Conservation (phyloP, 73 alveolate genomes). For the Effrenium voratum region DNA sequence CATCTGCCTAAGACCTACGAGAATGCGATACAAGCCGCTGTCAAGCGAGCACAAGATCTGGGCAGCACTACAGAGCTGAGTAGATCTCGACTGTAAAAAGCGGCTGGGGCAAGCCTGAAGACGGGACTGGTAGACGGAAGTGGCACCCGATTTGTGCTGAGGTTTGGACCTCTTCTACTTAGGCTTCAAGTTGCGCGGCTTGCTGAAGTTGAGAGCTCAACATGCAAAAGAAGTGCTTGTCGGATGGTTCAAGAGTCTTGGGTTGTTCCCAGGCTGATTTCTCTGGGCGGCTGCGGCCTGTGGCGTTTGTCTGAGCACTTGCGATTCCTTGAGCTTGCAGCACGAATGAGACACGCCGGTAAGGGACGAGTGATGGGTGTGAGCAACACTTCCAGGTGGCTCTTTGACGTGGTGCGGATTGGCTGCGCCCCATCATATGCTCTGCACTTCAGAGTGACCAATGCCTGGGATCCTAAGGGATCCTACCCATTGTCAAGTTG, state of each 20-base stretch:
- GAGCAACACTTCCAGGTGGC: slow-evolving; percentile 24
- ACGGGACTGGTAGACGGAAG: neutral
- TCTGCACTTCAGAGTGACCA: slow-evolving; percentile 35
- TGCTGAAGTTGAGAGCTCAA: slow-evolving; percentile 13
- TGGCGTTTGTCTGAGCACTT: slow-evolving; percentile 33
- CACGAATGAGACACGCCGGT: neutral
- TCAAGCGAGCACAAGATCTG: neutral
- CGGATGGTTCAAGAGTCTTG: neutral
- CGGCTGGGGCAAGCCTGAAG: neutral
- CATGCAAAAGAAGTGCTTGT: neutral
- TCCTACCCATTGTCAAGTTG: neutral
- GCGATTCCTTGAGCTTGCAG: neutral
- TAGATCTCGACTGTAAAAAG: slow-evolving; percentile 1
- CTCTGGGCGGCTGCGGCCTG: slow-evolving; percentile 73
- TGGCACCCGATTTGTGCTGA: neutral
- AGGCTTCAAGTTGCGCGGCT: slow-evolving; percentile 52
- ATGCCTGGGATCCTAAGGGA: slow-evolving; percentile 31
- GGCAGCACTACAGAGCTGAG: neutral
- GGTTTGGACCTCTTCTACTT: slow-evolving; percentile 76
- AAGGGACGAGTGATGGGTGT: neutral
- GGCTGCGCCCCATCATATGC: slow-evolving; percentile 81
- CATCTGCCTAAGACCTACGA: slow-evolving; percentile 64
- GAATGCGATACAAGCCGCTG: slow-evolving; percentile 72
- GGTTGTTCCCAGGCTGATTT: slow-evolving; percentile 4
- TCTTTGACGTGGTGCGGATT: slow-evolving; percentile 51